Evolutionary conservation across 192 early-diverging fungal genomes (phyloP).

Genomic region (Paraglomus brasilianum): DNA sequence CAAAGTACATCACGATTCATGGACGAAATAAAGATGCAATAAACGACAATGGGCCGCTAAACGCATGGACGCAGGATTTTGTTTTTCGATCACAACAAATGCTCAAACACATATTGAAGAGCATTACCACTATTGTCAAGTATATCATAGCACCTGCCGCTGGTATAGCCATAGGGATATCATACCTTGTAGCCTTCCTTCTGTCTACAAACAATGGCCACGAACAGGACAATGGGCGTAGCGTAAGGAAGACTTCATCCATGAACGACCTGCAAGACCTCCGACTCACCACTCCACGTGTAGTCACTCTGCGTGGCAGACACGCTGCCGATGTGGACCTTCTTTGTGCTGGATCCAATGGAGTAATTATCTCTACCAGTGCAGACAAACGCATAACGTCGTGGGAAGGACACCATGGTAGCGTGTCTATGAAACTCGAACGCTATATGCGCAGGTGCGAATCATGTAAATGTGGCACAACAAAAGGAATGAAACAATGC

Average conservation of each 20-base stretch:
- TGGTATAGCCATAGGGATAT: conserved; percentile 8
- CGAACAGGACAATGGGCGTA: not conserved
- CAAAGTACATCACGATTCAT: conserved; percentile 9
- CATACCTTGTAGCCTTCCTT: not conserved
- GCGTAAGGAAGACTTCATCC: not conserved
- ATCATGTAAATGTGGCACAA: conserved; percentile 26
- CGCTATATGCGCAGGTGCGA: conserved; percentile 25
- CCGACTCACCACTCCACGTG: not conserved
- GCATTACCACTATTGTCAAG: not conserved
- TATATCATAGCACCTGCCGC: not conserved
- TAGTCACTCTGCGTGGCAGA: conserved; percentile 25
- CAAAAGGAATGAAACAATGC: conserved; percentile 23
- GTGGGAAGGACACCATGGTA: conserved; percentile 23
- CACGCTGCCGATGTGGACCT: conserved; percentile 27
- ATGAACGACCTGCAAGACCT: not conserved
- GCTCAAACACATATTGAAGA: not conserved
- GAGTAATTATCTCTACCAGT: conserved; percentile 14
- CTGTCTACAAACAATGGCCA: not conserved
- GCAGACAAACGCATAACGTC: conserved; percentile 28
- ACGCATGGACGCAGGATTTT: not conserved
- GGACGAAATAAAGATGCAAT: no score
- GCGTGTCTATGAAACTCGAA: conserved; percentile 21
- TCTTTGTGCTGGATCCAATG: conserved; percentile 20
- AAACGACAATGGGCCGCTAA: not conserved
- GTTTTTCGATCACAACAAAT: not conserved